Evolutionary conservation across 208 protist genomes (phyloP).

Genomic region (Ichthyophonus hoferi): DNA sequence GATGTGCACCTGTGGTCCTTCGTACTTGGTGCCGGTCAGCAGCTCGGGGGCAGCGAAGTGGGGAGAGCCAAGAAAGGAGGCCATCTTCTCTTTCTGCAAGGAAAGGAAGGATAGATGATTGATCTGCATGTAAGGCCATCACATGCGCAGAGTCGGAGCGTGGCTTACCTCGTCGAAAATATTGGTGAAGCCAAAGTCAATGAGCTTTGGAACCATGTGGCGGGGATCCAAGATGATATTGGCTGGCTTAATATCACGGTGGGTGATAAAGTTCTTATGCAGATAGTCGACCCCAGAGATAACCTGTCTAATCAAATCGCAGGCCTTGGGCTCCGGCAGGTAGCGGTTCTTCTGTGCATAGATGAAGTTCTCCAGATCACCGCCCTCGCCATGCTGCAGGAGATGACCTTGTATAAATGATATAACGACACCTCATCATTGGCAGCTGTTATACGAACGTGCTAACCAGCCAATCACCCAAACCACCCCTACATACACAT

Average conservation of each 20-base stretch:
- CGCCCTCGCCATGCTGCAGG: background rate
- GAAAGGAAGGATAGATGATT: background rate
- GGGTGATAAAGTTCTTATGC: constrained; percentile 34
- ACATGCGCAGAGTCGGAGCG: too few relatives aligned
- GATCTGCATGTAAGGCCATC: too few relatives aligned
- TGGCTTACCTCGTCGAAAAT: constrained; percentile 23
- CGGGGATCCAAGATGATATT: constrained; percentile 28
- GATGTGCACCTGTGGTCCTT: constrained; percentile 7
- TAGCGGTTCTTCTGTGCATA: background rate
- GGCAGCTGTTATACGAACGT: too few relatives aligned
- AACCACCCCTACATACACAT: background rate
- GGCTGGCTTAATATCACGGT: constrained; percentile 28
- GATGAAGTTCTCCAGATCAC: background rate
- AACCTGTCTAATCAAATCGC: constrained; percentile 12
- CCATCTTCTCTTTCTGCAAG: constrained; percentile 26
- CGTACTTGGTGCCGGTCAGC: constrained; percentile 29
- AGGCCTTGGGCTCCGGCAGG: background rate
- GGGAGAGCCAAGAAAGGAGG: constrained; percentile 20
- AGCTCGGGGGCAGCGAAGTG: constrained; percentile 32
- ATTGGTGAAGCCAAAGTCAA: constrained; percentile 37
- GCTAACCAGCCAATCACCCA: too few relatives aligned
- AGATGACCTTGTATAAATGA: too few relatives aligned
- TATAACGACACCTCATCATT: too few relatives aligned
- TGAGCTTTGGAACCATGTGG: constrained; percentile 19
- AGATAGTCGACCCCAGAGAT: constrained; percentile 24